phyloP scores from a whole-genome alignment of 2,329 filamentous ascomycete species.

The Fusarium buharicum region DNA sequence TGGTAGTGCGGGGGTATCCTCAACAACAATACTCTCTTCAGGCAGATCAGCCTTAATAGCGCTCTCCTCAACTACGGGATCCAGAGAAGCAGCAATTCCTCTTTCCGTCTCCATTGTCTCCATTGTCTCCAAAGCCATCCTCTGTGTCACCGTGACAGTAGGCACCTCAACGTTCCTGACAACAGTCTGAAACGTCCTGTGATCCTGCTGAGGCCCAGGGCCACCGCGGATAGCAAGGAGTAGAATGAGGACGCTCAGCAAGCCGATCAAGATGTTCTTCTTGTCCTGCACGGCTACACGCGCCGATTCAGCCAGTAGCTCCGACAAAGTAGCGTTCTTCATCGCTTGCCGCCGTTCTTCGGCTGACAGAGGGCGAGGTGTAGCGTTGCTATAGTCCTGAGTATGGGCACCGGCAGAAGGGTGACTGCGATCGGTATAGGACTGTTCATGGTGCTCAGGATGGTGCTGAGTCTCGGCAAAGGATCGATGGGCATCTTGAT shows the following conservation, averaged over 20 bases:
- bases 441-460: constrained; percentile 21
- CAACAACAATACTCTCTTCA: constrained; percentile 17
- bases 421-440: constrained; percentile 49
- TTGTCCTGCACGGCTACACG: constrained; percentile 66
- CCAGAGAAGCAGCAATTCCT: constrained; percentile 21
- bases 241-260: constrained; percentile 65
- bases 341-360: constrained; percentile 47
- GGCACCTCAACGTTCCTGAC: constrained; percentile 40
- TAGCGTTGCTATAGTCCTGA: constrained; percentile 16
- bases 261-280: constrained; percentile 68
- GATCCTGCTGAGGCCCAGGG: constrained; percentile 32
- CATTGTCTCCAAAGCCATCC: constrained; percentile 19
- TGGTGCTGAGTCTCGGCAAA: constrained; percentile 16
- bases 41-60: constrained; percentile 44
- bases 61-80: constrained; percentile 12
- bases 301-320: constrained; percentile 64
- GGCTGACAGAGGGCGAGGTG: constrained; percentile 22
- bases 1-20: constrained; percentile 1
- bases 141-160: constrained; percentile 43
- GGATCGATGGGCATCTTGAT: constrained; percentile 13
- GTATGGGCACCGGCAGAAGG: constrained; percentile 29
- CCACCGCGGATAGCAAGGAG: constrained; percentile 57
- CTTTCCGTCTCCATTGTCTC: constrained; percentile 12
- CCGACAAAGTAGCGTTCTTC: constrained; percentile 61
- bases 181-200: constrained; percentile 47